Evolutionary conservation across 2,329 filamentous ascomycete species (phyloP), one percentile per base, ranked within the genome.

Genomic region (Epichloe hybrida): DNA sequence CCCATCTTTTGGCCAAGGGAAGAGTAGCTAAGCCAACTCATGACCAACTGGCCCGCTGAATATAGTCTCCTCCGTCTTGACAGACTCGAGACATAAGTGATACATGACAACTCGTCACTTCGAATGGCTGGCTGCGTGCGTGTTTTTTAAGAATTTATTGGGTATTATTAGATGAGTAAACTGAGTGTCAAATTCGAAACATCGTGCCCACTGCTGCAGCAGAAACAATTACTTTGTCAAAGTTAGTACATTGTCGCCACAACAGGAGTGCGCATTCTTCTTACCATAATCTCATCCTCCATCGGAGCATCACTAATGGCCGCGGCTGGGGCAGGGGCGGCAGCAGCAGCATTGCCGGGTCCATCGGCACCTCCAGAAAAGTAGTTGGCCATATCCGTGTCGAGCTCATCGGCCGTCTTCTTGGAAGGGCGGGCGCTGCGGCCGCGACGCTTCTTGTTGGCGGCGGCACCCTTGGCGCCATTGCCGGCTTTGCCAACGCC

Each of bases 321-420:
- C 48, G 68, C 72, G 53, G 69, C 72, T 4, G 36, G 4, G 54
- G 70, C 70, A 39, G 73, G 50, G 13, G 69, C 66, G 43, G 71
- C 72, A 55, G 72, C 72, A 55, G 72, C 72, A 34, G 71, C 74
- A 48, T 70, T 66, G 40, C 71, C 70, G 53, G 65, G 70, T 49
- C 68, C 72, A 57, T 72, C 72, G 49, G 66, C 72, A 56, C 70
- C 64, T 36, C 61, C 60, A 53, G 69, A 81, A 65, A 94, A 97
- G 73, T 98, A 98, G 68, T 97, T 93, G 20, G 81, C 83, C 93
- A 98, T 98, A 68, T 98, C 93, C 4, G 88, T 89, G 66, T 98
- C 93, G 27, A 98, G 81, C 72, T 98, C 90, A 66, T 95, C 91
- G 1, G 85, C 82, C 0, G 89, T 95, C 86, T 97, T 97, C 73